A percentile compares a stretch with the other conserved stretches of the same genome.
Evolutionary conservation across 805 yeast species (phyloP).

Genomic region (Ogataea siamensis): DNA sequence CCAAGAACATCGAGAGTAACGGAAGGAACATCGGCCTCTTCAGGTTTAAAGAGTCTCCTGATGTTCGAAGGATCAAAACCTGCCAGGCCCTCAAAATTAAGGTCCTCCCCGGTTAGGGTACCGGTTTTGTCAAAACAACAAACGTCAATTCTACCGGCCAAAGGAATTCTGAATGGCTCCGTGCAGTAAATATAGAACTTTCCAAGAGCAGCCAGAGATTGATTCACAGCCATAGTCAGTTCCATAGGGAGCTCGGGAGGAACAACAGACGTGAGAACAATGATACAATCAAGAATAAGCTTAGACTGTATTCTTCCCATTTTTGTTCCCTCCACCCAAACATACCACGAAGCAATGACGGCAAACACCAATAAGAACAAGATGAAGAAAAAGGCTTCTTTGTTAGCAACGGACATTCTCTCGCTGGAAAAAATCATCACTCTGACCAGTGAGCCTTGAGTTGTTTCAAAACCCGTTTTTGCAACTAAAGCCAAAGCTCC

Average conservation of each 20-base stretch:
- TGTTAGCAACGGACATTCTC: conserved; percentile 92
- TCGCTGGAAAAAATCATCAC: conserved; percentile 97
- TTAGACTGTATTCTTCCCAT: conserved; percentile 95
- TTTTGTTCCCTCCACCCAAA: conserved; percentile 95
- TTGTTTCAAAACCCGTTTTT: conserved; percentile 97
- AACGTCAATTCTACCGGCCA: conserved; percentile 96
- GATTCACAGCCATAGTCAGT: conserved; percentile 95
- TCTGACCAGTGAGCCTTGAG: conserved; percentile 96
- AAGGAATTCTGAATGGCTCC: conserved; percentile 96
- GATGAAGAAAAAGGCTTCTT: conserved; percentile 90
- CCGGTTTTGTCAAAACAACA: conserved; percentile 99
- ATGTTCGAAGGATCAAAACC: conserved; percentile 60
- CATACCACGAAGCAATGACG: conserved; percentile 93
- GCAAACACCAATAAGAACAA: conserved; percentile 88
- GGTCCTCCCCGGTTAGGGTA: conserved; percentile 94
- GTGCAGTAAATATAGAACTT: conserved; percentile 93
- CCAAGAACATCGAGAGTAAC: conserved; percentile 76
- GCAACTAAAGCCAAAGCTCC: conserved; percentile 91
- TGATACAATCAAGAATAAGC: conserved; percentile 89
- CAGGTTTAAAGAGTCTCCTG: conserved; percentile 50
- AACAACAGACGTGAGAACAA: conserved; percentile 94
- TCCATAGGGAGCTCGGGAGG: conserved; percentile 99
- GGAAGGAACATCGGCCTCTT: conserved; percentile 59
- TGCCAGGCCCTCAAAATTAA: conserved; percentile 94
- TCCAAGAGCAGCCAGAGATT: conserved; percentile 81